Evolutionary conservation across 257 asterid species (phyloP).

Genomic region (Ehretia macrophylla): DNA sequence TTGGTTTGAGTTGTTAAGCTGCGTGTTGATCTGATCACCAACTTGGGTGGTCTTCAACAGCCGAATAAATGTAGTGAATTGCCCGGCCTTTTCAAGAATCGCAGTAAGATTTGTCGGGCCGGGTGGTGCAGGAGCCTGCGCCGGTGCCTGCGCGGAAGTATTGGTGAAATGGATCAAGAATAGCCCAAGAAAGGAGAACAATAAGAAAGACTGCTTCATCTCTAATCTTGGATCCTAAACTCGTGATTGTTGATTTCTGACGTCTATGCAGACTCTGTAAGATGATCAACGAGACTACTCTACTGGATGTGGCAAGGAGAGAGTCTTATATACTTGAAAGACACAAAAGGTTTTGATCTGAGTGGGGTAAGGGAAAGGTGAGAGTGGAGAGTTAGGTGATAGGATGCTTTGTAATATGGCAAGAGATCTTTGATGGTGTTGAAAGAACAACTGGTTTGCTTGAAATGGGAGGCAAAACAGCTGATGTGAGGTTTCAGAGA

Average conservation of each 20-base stretch:
- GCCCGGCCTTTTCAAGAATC: slow-evolving; percentile 49
- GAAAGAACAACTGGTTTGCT: slow-evolving; percentile 39
- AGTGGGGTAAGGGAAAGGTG: slow-evolving; percentile 4
- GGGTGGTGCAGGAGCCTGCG: slow-evolving; percentile 37
- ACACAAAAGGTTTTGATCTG: not conserved
- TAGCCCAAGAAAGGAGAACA: slow-evolving; percentile 17
- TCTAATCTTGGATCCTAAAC: not conserved
- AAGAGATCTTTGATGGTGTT: slow-evolving; percentile 26
- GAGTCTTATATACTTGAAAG: not conserved
- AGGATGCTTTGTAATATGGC: slow-evolving; percentile 32
- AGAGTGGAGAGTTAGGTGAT: slow-evolving; percentile 10
- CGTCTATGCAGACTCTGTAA: no score
- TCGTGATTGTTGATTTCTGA: no score
- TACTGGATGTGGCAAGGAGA: not conserved
- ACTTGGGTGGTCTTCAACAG: slow-evolving; percentile 50
- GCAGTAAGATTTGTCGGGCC: slow-evolving; percentile 43
- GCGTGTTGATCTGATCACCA: slow-evolving; percentile 38
- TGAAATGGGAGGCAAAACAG: slow-evolving; percentile 27
- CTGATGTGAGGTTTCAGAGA: not conserved
- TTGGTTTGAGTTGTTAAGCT: slow-evolving; percentile 40
- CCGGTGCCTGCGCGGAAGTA: slow-evolving; percentile 24
- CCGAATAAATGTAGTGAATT: slow-evolving; percentile 42
- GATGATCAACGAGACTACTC: no score
- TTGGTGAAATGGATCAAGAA: slow-evolving; percentile 12
- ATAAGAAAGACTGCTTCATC: slow-evolving; percentile 1